A percentile compares a stretch with the other conserved stretches of the same genome.
Conservation (phyloP, 1,284 basidiomycete species). For the Heterobasidion parviporum region DNA sequence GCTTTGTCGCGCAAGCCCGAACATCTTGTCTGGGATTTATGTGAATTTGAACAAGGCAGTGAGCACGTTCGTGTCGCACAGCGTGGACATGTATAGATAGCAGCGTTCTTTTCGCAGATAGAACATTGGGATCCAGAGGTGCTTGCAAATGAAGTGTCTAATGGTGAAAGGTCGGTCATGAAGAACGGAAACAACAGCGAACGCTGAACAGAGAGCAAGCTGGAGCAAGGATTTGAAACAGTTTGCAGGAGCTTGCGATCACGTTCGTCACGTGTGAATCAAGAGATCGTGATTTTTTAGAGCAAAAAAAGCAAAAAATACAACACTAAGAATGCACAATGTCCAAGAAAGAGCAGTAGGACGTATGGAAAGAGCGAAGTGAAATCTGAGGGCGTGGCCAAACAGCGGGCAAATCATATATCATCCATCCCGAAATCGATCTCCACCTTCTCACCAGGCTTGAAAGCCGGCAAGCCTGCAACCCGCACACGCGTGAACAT, state of each 20-base stretch:
- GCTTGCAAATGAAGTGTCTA: neutral
- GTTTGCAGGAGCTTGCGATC: neutral
- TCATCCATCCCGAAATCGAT: slow-evolving; percentile 84
- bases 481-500: slow-evolving; percentile 6
- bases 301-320: neutral
- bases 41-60: slow-evolving; percentile 57
- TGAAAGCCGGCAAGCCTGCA: slow-evolving; percentile 89
- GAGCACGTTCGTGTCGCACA: slow-evolving; percentile 71
- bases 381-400: neutral
- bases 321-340: slow-evolving; percentile 2
- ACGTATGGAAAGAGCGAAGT: neutral
- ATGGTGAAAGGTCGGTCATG: neutral
- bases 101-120: slow-evolving; percentile 34
- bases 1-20: slow-evolving; percentile 68
- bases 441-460: slow-evolving; percentile 96
- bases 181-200: neutral
- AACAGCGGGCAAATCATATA: slow-evolving; percentile 37
- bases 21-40: slow-evolving; percentile 63
- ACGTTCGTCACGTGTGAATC: neutral
- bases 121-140: slow-evolving; percentile 28
- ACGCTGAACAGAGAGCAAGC: neutral
- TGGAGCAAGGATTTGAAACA: too few species aligned
- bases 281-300: neutral
- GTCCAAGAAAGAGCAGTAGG: neutral
- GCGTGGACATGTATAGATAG: slow-evolving; percentile 79